Conservation (phyloP, 768 basidiomycete genomes). For the Naematelia encephala region DNA sequence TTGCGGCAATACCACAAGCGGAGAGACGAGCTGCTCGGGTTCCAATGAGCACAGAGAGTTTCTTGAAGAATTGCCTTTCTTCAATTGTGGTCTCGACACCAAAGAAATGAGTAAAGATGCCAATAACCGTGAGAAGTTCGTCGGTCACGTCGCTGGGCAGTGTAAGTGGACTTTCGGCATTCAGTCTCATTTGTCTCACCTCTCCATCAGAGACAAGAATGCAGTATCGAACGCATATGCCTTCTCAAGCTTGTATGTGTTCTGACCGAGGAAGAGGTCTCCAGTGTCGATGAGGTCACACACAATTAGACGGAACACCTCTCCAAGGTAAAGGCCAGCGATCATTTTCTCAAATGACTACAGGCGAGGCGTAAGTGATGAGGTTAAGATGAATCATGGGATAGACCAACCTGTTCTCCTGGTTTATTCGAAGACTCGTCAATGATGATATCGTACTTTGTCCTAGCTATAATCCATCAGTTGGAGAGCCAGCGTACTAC, state of each 20-base stretch:
- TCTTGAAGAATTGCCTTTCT: conserved; percentile 95
- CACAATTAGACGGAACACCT: conserved; percentile 90
- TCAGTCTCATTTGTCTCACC: conserved; percentile 53
- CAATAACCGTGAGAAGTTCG: conserved; percentile 92
- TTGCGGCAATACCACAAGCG: conserved; percentile 93
- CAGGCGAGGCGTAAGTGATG: background rate
- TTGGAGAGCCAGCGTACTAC: background rate
- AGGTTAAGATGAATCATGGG: background rate
- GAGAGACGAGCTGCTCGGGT: conserved; percentile 84
- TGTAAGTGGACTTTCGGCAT: background rate
- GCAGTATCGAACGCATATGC: conserved; percentile 93
- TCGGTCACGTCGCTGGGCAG: conserved; percentile 79
- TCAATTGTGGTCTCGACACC: conserved; percentile 92
- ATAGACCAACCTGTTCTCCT: conserved; percentile 68
- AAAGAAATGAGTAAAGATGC: conserved; percentile 96
- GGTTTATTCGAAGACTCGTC: conserved; percentile 96
- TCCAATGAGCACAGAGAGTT: conserved; percentile 83
- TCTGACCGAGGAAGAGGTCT: conserved; percentile 94
- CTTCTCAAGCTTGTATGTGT: conserved; percentile 95
- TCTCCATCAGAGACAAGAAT: conserved; percentile 95
- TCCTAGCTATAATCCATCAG: conserved; percentile 57
- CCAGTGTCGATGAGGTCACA: conserved; percentile 95
- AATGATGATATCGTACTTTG: conserved; percentile 87
- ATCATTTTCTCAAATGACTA: conserved; percentile 73
- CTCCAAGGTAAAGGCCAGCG: conserved; percentile 91